A percentile compares a stretch with the other conserved stretches of the same genome.
Evolutionary conservation across 2,329 filamentous ascomycete genomes (phyloP).

Genomic region (Aspergillus ochraceoroseus): DNA sequence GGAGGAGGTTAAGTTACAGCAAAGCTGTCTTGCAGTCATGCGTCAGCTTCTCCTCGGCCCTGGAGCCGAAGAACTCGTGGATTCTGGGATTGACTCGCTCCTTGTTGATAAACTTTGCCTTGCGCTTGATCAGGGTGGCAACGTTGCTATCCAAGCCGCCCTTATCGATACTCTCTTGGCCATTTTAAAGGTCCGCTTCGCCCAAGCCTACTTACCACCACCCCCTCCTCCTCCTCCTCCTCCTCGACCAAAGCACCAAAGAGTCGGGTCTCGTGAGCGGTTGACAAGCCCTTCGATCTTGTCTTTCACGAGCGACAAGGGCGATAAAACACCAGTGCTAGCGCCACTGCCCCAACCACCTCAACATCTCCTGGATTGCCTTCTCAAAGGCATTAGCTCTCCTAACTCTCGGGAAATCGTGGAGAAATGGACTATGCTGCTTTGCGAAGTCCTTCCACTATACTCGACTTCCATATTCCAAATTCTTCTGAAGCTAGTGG

Average conservation of each 20-base stretch:
- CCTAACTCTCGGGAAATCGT: constrained; percentile 68
- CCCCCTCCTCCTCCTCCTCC: constrained; percentile 27
- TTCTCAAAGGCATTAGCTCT: constrained; percentile 76
- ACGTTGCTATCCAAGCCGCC: constrained; percentile 68
- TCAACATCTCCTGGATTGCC: constrained; percentile 69
- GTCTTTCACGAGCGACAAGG: constrained; percentile 45
- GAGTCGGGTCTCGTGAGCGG: constrained; percentile 39
- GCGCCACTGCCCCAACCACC: constrained; percentile 44
- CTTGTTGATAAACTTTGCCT: constrained; percentile 64
- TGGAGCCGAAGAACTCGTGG: constrained; percentile 36
- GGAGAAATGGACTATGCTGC: constrained; percentile 85
- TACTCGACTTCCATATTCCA: constrained; percentile 84
- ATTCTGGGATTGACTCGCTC: constrained; percentile 60
- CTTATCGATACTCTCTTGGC: constrained; percentile 74
- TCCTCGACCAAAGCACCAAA: constrained; percentile 32
- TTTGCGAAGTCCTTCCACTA: constrained; percentile 75
- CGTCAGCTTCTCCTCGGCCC: constrained; percentile 44
- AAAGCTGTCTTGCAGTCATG: constrained; percentile 64
- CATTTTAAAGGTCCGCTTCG: constrained; percentile 59
- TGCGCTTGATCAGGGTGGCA: constrained; percentile 54
- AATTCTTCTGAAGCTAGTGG: constrained; percentile 82
- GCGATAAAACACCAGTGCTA: constrained; percentile 35
- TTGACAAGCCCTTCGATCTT: constrained; percentile 41
- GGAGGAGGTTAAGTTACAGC: constrained; percentile 63
- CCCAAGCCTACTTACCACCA: constrained; percentile 35